A percentile compares a stretch with the other conserved stretches of the same genome.
Conservation (phyloP, 257 asterid species). For the Nicotiana benthamiana region DNA sequence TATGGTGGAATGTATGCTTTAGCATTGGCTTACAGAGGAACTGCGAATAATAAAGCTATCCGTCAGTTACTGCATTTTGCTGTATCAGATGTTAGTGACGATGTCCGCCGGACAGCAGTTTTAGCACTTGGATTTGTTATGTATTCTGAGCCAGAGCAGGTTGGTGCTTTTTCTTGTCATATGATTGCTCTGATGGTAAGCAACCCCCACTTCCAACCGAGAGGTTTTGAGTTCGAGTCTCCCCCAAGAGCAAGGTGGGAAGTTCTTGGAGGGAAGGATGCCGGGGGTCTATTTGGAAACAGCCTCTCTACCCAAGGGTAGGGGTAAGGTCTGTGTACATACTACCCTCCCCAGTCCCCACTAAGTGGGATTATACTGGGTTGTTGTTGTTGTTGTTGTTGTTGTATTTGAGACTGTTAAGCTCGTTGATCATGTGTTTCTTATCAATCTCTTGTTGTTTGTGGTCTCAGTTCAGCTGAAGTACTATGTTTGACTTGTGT, state of each 20-base stretch:
- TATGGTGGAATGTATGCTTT: constrained; percentile 99
- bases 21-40: constrained; percentile 96
- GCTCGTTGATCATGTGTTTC: neutral
- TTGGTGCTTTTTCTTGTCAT: constrained; percentile 13
- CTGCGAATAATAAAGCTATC: constrained; percentile 91
- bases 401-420: neutral
- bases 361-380: too few relatives aligned
- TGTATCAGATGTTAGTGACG: constrained; percentile 95
- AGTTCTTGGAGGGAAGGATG: too few relatives aligned
- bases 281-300: too few relatives aligned
- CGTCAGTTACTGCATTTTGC: constrained; percentile 96
- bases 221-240: too few relatives aligned
- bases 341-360: too few relatives aligned
- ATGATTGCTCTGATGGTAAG: too few relatives aligned
- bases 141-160: constrained; percentile 92
- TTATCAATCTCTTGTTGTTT: neutral
- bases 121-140: constrained; percentile 94
- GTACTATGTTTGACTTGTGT: neutral
- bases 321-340: too few relatives aligned
- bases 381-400: too few relatives aligned
- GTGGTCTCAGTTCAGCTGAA: neutral
- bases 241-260: too few relatives aligned
- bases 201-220: too few relatives aligned
- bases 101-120: constrained; percentile 95
- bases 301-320: too few relatives aligned